These are phyloP conservation scores for Botryotinia globosa DNA, from an alignment of 2,329 filamentous ascomycete genomes.

Conservation along the genomic window DNA sequence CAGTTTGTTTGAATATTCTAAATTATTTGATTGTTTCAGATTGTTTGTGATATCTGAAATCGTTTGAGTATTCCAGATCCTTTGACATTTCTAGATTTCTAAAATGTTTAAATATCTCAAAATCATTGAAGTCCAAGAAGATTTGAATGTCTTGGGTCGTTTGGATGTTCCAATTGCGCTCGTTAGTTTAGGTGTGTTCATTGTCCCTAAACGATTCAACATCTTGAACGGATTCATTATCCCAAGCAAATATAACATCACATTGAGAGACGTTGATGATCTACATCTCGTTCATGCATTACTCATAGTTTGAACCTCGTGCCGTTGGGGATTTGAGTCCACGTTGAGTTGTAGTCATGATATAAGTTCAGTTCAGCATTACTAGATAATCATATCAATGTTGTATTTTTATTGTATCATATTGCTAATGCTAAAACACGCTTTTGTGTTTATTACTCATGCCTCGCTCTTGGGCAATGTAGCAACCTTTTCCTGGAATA, in stretches of 20 bases:
- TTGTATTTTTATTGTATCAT: neutral
- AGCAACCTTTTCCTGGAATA: conserved; percentile 79
- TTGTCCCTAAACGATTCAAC: neutral
- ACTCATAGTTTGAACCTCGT: neutral
- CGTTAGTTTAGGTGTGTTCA: neutral
- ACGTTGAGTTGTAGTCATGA: neutral
- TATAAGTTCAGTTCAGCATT: neutral
- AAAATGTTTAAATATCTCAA: neutral
- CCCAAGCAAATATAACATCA: neutral
- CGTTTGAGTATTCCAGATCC: neutral
- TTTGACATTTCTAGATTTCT: neutral
- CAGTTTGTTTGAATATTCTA: neutral
- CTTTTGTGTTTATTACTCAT: conserved; percentile 12
- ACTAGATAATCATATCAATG: neutral
- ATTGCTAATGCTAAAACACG: neutral
- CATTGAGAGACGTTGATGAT: too few relatives aligned
- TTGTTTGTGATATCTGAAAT: neutral
- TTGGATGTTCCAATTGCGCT: neutral
- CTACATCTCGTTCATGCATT: neutral
- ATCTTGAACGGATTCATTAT: neutral
- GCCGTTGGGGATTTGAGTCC: neutral
- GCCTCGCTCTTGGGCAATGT: conserved; percentile 52
- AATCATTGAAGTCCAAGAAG: neutral
- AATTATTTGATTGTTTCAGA: neutral
- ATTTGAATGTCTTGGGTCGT: neutral